Base-by-base conservation (phyloP, 108 stramenopile genomes). In the Schizochytrium sp. region DNA sequence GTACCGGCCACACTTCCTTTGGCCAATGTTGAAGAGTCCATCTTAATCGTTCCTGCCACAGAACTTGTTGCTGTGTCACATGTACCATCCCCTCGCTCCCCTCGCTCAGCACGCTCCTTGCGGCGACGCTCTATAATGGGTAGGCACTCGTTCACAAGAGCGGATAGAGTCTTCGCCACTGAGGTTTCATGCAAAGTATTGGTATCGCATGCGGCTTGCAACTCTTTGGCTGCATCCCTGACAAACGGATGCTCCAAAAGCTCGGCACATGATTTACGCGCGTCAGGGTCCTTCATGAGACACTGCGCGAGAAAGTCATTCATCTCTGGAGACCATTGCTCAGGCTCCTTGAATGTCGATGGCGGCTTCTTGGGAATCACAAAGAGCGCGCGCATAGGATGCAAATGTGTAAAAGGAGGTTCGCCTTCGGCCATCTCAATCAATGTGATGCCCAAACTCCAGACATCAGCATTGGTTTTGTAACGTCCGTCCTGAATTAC, bases 371-470 rank as follows among this genome's bases (percentile, higher is more conserved):
- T 90, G 41, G 94, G 92, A 44, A 94, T 94, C 90, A 94, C 92
- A 72, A 94, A 94, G 72, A 94, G 93, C 41, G 94, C 91, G 12
- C 93, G 91, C 94, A 95, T 95, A 4, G 97, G 98, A 91, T 98
- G 96, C 59, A 99, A 90, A 87, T 98, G 96, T 55, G 96, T 94
- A 89, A 97, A 97, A 40, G 99, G 99, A 7, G 99, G 99, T 72
- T 96, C 94, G 1, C 98, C 98, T 89, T 98, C 98, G 3, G 97
- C 98, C 96, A 99, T 95, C 94, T 99, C 98, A 61, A 99, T 98
- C 13, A 93, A 92, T 12, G 98, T 99, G 89, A 99, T 98, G 46
- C 98, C 99, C 64, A 99, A 90, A 61, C 94, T 95, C 99, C 99
- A 99, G 1, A 99, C 97, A 93, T 99, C 98, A 17, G 98, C 98